phyloP scores from a whole-genome alignment of 805 yeast species.

The Maudiozyma barnettii region DNA sequence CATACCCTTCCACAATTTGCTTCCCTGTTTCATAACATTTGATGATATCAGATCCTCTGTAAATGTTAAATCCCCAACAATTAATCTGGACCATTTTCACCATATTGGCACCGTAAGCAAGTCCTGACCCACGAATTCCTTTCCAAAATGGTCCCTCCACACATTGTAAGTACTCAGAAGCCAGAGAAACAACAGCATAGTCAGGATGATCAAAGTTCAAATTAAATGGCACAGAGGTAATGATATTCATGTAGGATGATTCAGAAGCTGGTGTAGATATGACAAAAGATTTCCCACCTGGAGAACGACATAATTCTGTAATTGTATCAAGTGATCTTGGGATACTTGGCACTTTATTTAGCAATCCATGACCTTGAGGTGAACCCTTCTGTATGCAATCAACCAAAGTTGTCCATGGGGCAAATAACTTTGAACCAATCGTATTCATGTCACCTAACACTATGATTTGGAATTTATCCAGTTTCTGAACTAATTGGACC shows the following conservation, averaged over 20 bases:
- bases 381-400: conserved; percentile 7
- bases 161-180: conserved; percentile 67
- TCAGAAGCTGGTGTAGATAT: conserved; percentile 78
- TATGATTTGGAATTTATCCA: conserved; percentile 54
- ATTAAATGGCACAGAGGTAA: conserved; percentile 46
- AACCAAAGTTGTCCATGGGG: conserved; percentile 18
- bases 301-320: conserved; percentile 46
- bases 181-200: conserved; percentile 58
- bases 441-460: conserved; percentile 59
- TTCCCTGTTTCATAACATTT: conserved; percentile 54
- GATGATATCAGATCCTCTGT: conserved; percentile 76
- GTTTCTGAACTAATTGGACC: conserved; percentile 38
- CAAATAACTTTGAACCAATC: conserved; percentile 28
- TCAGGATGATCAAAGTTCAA: conserved; percentile 43
- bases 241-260: conserved; percentile 56
- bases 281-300: conserved; percentile 46
- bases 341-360: conserved; percentile 23
- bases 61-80: conserved; percentile 53
- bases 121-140: conserved; percentile 88
- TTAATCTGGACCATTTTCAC: conserved; percentile 55
- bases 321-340: conserved; percentile 47
- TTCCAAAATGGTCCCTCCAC: conserved; percentile 97
- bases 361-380: conserved; percentile 4
- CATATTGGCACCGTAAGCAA: conserved; percentile 80
- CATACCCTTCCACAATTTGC: conserved; percentile 51